Percentiles rank a stretch among this genome's conserved stretches.
phyloP scores from a whole-genome alignment of 2,329 filamentous ascomycete genomes.

The Aspergillus sp. region DNA sequence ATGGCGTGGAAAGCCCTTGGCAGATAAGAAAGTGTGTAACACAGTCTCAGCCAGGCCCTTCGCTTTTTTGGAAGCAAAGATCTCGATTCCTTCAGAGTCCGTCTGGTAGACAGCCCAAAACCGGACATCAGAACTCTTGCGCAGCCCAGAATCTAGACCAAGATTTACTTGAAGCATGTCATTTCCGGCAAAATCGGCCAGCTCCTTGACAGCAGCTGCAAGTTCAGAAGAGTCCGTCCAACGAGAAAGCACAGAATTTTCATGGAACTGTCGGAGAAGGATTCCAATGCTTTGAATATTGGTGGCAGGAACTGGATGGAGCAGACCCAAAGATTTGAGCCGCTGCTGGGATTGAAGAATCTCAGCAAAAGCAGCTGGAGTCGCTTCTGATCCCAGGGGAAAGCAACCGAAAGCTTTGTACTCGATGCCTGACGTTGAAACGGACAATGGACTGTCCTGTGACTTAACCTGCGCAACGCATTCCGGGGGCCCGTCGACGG shows the following conservation, averaged over 20 bases:
- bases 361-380: conserved; percentile 34
- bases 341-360: conserved; percentile 37
- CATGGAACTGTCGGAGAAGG: conserved; percentile 23
- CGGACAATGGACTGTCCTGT: conserved; percentile 28
- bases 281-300: conserved; percentile 27
- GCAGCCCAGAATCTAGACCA: conserved; percentile 34
- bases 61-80: conserved; percentile 37
- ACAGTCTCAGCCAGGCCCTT: conserved; percentile 35
- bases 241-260: conserved; percentile 13
- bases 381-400: conserved; percentile 36
- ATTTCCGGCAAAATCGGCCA: conserved; percentile 19
- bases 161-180: conserved; percentile 24
- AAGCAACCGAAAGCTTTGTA: conserved; percentile 38
- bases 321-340: conserved; percentile 32
- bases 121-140: conserved; percentile 25
- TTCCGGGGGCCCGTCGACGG: conserved; percentile 21
- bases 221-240: conserved; percentile 14
- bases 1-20: conserved; percentile 29
- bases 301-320: conserved; percentile 27
- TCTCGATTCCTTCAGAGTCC: conserved; percentile 25
- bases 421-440: conserved; percentile 27
- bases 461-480: conserved; percentile 25
- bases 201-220: conserved; percentile 20
- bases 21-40: conserved; percentile 39
- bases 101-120: conserved; percentile 35